These are phyloP conservation scores for Globomyces pollinis-pini DNA, from an alignment of 192 early-diverging fungal species.

Conservation along the genomic window DNA sequence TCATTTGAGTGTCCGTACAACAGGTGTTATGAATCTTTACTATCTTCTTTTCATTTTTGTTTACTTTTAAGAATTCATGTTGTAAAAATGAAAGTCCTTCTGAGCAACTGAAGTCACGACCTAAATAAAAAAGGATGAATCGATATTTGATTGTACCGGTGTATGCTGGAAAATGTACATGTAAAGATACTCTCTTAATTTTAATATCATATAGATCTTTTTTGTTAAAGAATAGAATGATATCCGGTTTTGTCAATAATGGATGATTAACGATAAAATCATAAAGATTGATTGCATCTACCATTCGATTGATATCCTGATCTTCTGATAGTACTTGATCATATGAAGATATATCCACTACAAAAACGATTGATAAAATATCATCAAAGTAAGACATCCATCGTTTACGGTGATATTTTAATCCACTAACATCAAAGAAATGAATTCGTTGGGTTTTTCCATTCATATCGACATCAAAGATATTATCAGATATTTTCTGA, in stretches of 20 bases:
- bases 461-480: slow-evolving; percentile 28
- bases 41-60: no score
- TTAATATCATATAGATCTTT: slow-evolving; percentile 40
- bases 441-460: slow-evolving; percentile 21
- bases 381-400: slow-evolving; percentile 39
- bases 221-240: slow-evolving; percentile 46
- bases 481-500: slow-evolving; percentile 24
- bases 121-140: slow-evolving; percentile 33
- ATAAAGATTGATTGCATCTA: slow-evolving; percentile 35
- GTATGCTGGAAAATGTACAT: neutral
- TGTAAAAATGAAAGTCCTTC: no score
- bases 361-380: slow-evolving; percentile 32
- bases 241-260: slow-evolving; percentile 19
- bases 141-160: slow-evolving; percentile 16
- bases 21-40: neutral
- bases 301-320: slow-evolving; percentile 29
- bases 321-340: slow-evolving; percentile 41
- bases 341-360: slow-evolving; percentile 28
- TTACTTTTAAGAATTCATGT: no score
- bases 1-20: slow-evolving; percentile 5
- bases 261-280: slow-evolving; percentile 30
- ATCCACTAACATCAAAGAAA: slow-evolving; percentile 38
- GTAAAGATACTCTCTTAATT: slow-evolving; percentile 12
- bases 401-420: slow-evolving; percentile 18
- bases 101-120: no score